Base-by-base conservation (phyloP, 2,329 filamentous ascomycete genomes). In the Xylaria sp. region DNA sequence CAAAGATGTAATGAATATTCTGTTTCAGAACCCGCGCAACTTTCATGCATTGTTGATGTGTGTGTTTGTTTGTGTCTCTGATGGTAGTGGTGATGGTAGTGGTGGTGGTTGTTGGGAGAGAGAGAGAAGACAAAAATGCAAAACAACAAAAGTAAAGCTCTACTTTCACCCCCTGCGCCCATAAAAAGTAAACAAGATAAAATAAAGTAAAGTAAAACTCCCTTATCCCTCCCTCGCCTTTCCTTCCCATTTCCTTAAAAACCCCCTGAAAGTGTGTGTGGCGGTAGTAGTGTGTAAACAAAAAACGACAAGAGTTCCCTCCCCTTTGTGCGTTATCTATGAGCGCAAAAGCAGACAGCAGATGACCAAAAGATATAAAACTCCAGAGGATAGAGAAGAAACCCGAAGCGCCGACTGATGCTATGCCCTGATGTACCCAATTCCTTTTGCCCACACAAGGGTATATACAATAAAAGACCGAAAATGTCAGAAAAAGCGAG, bases 401-500 rank as follows among this genome's bases (percentile, higher is more conserved):
- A 66, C 63, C 65, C 62, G 60, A 49, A 69, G 67, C 69, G 69
- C 69, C 69, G 64, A 69, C 64, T 62, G 61, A 72, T 72, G 70
- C 70, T 65, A 58, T 67, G 61, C 67, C 63, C 63, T 60, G 59
- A 68, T 60, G 66, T 71, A 63, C 62, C 67, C 62, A 61, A 66
- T 60, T 61, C 64, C 68, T 65, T 71, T 69, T 68, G 62, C 66
- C 68, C 67, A 66, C 64, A 58, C 64, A 63, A 66, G 70, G 69
- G 67, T 71, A 71, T 71, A 70, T 71, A 71, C 69, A 72, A 66
- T 67, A 58, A 68, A 66, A 65, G n/a, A 55, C 56, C 57, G 61
- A 57, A 57, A 59, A 56, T 37, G 55, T 57, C 47, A 48, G 64
- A 64, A 10, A 13, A 60, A 59, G 48, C 61, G 58, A 60, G 49